Evolutionary conservation across 2,329 filamentous ascomycete species (phyloP).

Genomic region (Sporothrix dimorphospora): DNA sequence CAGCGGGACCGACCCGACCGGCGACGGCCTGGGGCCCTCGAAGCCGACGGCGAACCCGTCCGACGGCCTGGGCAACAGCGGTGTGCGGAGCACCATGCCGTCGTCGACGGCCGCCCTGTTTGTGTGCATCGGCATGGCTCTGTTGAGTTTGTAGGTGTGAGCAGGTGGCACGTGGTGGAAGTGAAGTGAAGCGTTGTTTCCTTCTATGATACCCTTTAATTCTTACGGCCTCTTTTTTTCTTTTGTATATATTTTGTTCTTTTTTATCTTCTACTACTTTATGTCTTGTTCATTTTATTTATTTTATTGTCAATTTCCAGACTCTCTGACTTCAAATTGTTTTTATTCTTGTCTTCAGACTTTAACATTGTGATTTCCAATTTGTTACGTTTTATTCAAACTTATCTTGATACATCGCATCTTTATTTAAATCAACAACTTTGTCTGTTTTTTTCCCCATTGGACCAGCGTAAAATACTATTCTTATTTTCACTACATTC

Average conservation of each 20-base stretch:
- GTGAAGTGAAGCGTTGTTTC: neutral
- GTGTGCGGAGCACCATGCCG: constrained; percentile 31
- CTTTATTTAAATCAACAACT: too few relatives aligned
- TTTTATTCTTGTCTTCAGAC: too few relatives aligned
- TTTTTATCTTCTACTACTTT: too few relatives aligned
- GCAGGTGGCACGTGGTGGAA: neutral
- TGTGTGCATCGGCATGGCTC: neutral
- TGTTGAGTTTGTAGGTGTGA: neutral
- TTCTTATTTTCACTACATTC: too few relatives aligned
- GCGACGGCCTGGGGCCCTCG: constrained; percentile 33
- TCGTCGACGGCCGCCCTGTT: neutral
- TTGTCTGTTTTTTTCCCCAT: too few relatives aligned
- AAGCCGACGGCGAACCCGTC: constrained; percentile 39
- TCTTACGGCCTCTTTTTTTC: neutral
- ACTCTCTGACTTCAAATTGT: too few relatives aligned
- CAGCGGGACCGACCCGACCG: constrained; percentile 35
- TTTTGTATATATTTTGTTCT: neutral
- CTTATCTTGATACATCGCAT: too few relatives aligned
- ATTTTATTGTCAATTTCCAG: neutral
- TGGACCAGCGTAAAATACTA: too few relatives aligned
- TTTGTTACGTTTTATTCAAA: too few relatives aligned
- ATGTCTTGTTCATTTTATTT: neutral
- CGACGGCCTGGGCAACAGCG: constrained; percentile 38
- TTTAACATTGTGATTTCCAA: too few relatives aligned
- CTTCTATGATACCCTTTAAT: constrained; percentile 21